Evolutionary conservation across 495 filamentous ascomycete genomes (phyloP).

Genomic region (Aspergillus sparsus): DNA sequence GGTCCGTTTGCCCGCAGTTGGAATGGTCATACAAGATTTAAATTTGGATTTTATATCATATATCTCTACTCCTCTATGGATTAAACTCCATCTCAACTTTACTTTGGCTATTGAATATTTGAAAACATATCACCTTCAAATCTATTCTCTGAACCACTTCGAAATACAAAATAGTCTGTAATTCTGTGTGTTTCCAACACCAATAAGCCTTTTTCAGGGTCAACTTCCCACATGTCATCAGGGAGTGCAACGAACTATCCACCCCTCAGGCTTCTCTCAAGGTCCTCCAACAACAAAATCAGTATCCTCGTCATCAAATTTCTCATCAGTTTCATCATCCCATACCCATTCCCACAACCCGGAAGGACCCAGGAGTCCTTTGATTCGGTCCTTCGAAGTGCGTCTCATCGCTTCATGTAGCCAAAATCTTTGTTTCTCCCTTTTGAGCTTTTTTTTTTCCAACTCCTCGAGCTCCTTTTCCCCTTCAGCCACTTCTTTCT

Average conservation of each 20-base stretch:
- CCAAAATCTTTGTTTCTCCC: constrained; percentile 14
- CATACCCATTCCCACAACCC: constrained; percentile 35
- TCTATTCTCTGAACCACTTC: no score
- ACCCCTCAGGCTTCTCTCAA: neutral
- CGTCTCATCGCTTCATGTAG: constrained; percentile 16
- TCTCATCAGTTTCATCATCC: constrained; percentile 25
- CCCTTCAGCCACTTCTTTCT: no score
- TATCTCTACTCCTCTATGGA: neutral
- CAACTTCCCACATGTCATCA: no score
- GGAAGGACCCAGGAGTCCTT: constrained; percentile 17
- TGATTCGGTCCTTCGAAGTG: constrained; percentile 19
- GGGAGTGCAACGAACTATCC: neutral
- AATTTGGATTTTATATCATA: neutral
- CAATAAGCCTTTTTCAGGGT: no score
- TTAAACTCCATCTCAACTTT: no score
- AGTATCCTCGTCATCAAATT: constrained; percentile 6
- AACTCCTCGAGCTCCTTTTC: constrained; percentile 19
- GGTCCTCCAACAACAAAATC: constrained; percentile 12
- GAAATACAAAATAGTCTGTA: no score
- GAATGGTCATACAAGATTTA: no score
- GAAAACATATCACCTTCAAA: no score
- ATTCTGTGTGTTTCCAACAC: no score
- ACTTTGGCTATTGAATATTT: no score
- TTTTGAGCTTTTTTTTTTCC: constrained; percentile 17
- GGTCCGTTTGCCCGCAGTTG: no score